Percentiles rank a stretch among this genome's conserved stretches.
These are phyloP conservation scores for Elongisporangium anandrum DNA, from an alignment of 352 stramenopile species.

Conservation along the genomic window DNA sequence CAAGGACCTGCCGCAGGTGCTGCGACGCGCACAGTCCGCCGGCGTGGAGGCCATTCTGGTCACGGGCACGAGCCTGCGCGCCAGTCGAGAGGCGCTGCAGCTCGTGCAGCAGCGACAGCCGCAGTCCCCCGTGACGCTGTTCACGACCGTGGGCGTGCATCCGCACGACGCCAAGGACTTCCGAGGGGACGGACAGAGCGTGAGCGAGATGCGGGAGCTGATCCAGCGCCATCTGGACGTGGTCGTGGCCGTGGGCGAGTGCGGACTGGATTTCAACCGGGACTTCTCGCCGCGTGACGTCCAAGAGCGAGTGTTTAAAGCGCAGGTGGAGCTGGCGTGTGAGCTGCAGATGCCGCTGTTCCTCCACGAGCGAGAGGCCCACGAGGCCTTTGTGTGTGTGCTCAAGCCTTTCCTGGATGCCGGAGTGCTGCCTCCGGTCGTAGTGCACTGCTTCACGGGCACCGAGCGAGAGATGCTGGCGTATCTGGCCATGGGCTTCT, in stretches of 20 bases:
- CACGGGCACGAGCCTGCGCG: constrained; percentile 66
- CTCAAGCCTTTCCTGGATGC: constrained; percentile 43
- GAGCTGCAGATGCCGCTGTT: constrained; percentile 90
- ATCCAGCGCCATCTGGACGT: constrained; percentile 33
- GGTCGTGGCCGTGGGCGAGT: constrained; percentile 93
- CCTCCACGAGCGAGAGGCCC: constrained; percentile 85
- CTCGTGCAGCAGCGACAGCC: constrained; percentile 20
- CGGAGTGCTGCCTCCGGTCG: constrained; percentile 34
- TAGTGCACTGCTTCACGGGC: constrained; percentile 79
- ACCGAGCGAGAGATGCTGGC: constrained; percentile 35
- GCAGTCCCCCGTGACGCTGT: constrained; percentile 36
- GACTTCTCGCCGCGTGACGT: constrained; percentile 91
- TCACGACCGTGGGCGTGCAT: constrained; percentile 92
- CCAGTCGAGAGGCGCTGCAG: constrained; percentile 34
- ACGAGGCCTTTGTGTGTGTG: constrained; percentile 45
- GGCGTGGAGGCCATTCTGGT: constrained; percentile 82
- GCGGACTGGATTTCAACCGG: constrained; percentile 95
- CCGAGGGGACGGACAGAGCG: constrained; percentile 13
- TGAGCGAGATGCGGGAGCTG: constrained; percentile 37
- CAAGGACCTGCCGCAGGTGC: constrained; percentile 84
- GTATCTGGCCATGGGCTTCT: constrained; percentile 65
- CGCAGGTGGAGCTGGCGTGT: constrained; percentile 87
- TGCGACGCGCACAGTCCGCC: constrained; percentile 70
- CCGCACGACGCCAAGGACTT: constrained; percentile 91
- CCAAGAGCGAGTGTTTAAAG: constrained; percentile 84